These are phyloP conservation scores for Cryphonectria japonica DNA, from an alignment of 2,329 filamentous ascomycete species.

Conservation along the genomic window DNA sequence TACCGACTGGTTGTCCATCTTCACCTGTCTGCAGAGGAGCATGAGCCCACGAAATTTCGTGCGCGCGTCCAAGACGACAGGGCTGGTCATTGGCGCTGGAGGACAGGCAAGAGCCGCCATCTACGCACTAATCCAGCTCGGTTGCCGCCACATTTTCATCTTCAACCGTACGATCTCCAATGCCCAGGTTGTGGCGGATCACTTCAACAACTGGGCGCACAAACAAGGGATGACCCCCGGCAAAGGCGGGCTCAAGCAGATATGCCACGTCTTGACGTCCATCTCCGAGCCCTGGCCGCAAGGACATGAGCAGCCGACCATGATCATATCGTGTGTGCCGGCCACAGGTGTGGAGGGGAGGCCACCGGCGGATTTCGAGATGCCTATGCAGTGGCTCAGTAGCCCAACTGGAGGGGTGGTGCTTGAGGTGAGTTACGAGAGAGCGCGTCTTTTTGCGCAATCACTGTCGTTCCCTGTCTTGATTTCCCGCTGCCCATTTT, in stretches of 20 bases:
- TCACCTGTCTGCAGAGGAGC: constrained; percentile 66
- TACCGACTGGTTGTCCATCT: constrained; percentile 46
- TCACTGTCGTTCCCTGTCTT: not conserved
- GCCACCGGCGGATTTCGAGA: constrained; percentile 68
- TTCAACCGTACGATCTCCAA: constrained; percentile 68
- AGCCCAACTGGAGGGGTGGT: constrained; percentile 75
- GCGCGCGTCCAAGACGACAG: constrained; percentile 56
- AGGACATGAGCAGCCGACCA: constrained; percentile 65
- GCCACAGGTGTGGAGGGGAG: constrained; percentile 64
- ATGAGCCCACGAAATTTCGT: constrained; percentile 69
- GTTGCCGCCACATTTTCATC: constrained; percentile 73
- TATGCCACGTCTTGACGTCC: constrained; percentile 61
- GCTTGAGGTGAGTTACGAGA: constrained; percentile 54
- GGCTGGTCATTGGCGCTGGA: constrained; percentile 63
- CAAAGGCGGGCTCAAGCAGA: constrained; percentile 39
- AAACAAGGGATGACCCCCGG: constrained; percentile 40
- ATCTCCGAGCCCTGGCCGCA: constrained; percentile 66
- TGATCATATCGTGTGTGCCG: constrained; percentile 74
- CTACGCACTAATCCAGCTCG: constrained; percentile 73
- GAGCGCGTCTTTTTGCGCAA: not conserved
- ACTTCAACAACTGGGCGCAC: constrained; percentile 63
- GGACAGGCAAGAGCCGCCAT: constrained; percentile 77
- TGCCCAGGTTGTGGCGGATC: constrained; percentile 64
- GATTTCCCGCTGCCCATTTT: not conserved
- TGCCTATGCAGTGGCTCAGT: constrained; percentile 70